Evolutionary conservation across 805 yeast species (phyloP), one percentile per base, ranked within the genome.

Genomic region (Dipodascus albidus): DNA sequence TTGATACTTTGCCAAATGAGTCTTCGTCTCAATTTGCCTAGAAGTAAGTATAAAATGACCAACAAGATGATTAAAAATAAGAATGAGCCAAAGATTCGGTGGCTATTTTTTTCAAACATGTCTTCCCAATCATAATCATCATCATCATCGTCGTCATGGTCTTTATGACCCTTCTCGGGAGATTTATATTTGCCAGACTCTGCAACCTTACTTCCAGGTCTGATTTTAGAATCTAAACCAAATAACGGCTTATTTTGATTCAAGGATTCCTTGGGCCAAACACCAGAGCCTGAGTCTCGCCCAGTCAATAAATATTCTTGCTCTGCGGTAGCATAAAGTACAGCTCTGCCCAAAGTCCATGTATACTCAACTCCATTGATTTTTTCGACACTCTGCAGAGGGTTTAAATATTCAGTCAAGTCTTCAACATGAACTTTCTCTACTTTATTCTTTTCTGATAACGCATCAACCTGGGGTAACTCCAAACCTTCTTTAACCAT

Each of bases 341-440:
- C 62, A 27, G 86, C 84, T 63, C 82, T 84, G 6, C 96, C 96
- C 42, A 88, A 64, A 0, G 96, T 87, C 96, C 96, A 88, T 0
- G 95, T 83, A n/a, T 88, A 68, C 58, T 88, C 96, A 4, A 80
- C 78, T 1, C 90, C 95, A 56, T 84, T 75, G 20, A 88, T 78
- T 20, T 81, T 74, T 52, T 82, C 81, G 0, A 88, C 87, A 58
- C 90, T 83, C 66, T 82, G 85, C 66, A 87, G 87, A 0, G 87
- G 82, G 22, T 82, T 76, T 57, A 47, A 53, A 20, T 42, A 49
- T 27, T 20, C 23, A 6, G 52, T 22, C 24, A 23, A 22, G 11
- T 21, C 31, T 22, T 47, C 49, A 9, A 47, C 27, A 22, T 21
- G 31, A 8, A 17, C 51, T 27, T 27, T 6, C 33, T 27, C 11